Evolutionary conservation across 2,329 filamentous ascomycete genomes (phyloP).

Genomic region (Cryphonectria parasitica): DNA sequence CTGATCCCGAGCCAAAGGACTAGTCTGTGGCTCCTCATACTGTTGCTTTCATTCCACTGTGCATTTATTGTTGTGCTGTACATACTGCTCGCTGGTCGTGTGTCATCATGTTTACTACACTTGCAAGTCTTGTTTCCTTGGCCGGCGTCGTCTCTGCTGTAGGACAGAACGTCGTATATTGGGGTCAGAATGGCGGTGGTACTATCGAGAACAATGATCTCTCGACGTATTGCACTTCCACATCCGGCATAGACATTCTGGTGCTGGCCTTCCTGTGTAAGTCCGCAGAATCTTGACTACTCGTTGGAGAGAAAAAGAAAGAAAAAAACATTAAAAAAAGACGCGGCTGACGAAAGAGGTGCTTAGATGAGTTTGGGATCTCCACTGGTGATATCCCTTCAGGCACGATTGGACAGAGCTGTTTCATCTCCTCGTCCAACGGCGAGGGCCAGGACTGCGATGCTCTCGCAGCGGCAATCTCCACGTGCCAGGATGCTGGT

Average conservation of each 20-base stretch:
- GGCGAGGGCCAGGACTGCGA: conserved; percentile 44
- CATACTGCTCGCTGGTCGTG: not conserved
- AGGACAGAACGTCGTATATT: conserved; percentile 38
- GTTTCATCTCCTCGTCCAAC: conserved; percentile 39
- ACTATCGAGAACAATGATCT: conserved; percentile 44
- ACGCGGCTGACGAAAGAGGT: not conserved
- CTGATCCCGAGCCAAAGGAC: no score
- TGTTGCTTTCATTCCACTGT: conserved; percentile 1
- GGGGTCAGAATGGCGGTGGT: conserved; percentile 31
- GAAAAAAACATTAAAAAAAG: not conserved
- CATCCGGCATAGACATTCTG: conserved; percentile 46
- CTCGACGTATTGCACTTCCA: conserved; percentile 42
- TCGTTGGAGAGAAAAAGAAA: not conserved
- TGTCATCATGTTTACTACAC: conserved; percentile 7
- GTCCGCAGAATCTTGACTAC: conserved; percentile 37
- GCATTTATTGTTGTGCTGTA: not conserved
- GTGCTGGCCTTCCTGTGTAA: conserved; percentile 48
- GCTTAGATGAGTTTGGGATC: conserved; percentile 15
- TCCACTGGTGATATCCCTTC: conserved; percentile 39
- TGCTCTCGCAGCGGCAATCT: conserved; percentile 45
- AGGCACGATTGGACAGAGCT: conserved; percentile 45
- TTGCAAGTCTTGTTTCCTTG: conserved; percentile 2
- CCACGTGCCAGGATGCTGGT: conserved; percentile 46
- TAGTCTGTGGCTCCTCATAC: not conserved
- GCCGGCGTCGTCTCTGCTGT: conserved; percentile 27